Conservation (phyloP, 371 early-diverging fungal species). For the Funneliformis caledonium region DNA sequence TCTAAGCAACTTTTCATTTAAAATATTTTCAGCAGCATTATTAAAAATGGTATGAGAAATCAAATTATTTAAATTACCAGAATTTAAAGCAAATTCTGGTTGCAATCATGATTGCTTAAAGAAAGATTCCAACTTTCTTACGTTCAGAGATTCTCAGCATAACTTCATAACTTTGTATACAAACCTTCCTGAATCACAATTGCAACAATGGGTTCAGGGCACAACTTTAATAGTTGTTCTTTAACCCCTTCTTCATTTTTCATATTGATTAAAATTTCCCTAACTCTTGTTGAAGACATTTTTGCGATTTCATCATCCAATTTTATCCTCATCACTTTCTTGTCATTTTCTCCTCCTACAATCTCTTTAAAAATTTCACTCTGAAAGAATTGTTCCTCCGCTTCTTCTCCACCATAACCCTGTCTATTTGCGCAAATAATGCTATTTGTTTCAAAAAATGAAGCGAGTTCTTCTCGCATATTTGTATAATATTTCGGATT, state of each 20-base stretch:
- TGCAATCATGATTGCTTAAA: background rate
- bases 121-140: background rate
- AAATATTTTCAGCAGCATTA: no score
- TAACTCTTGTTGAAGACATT: slow-evolving; percentile 16
- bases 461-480: background rate
- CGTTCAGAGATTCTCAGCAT: background rate
- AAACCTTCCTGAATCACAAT: slow-evolving; percentile 9
- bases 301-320: slow-evolving; percentile 22
- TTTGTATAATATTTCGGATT: slow-evolving; percentile 23
- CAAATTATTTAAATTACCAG: no score
- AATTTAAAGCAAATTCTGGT: background rate
- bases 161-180: background rate
- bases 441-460: slow-evolving; percentile 5
- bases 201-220: background rate
- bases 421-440: slow-evolving; percentile 27
- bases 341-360: background rate
- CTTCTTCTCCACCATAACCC: slow-evolving; percentile 12
- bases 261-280: background rate
- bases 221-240: background rate
- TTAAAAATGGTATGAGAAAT: no score
- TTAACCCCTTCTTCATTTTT: background rate
- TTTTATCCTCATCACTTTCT: slow-evolving; percentile 8
- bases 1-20: no score
- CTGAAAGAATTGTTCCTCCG: background rate
- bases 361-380: slow-evolving; percentile 12